Percentiles rank a stretch among this genome's conserved stretches.
Conservation (phyloP, 352 stramenopile species). For the Aphanomyces euteiches region DNA sequence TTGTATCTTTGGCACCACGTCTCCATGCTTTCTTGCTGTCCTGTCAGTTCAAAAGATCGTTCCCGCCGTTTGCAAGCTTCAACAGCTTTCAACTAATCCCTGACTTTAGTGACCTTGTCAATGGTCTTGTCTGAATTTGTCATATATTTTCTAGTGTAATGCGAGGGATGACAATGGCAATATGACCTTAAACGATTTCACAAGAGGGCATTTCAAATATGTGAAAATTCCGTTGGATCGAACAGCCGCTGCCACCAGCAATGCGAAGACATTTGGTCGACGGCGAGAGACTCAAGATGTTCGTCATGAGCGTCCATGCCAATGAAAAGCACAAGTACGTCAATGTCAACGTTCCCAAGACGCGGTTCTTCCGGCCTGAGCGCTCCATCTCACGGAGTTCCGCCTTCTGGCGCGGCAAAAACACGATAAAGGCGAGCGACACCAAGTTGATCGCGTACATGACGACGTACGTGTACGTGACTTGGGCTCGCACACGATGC, state of each 20-base stretch:
- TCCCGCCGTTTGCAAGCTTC: too few relatives aligned
- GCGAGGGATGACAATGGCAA: too few relatives aligned
- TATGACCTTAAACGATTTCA: too few relatives aligned
- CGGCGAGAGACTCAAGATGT: conserved; percentile 45
- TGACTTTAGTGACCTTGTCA: too few relatives aligned
- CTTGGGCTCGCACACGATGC: conserved; percentile 32
- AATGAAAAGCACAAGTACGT: conserved; percentile 33
- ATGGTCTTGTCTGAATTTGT: too few relatives aligned
- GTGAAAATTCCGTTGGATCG: background rate
- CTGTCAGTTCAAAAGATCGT: too few relatives aligned
- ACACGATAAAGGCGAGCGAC: conserved; percentile 46
- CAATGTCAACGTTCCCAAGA: conserved; percentile 30
- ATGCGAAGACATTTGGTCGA: conserved; percentile 39
- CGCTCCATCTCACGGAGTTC: conserved; percentile 46
- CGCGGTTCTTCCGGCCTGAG: conserved; percentile 39
- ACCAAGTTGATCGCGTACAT: conserved; percentile 53
- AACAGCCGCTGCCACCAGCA: conserved; percentile 36
- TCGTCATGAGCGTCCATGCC: conserved; percentile 43
- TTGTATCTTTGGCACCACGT: background rate
- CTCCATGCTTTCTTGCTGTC: too few relatives aligned
- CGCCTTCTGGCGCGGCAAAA: conserved; percentile 50
- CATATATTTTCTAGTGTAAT: too few relatives aligned
- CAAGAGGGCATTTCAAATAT: too few relatives aligned
- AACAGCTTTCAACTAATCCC: too few relatives aligned
- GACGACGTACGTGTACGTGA: conserved; percentile 56